phyloP scores from a whole-genome alignment of 169 alveolate species.

The Cytauxzoon felis region DNA sequence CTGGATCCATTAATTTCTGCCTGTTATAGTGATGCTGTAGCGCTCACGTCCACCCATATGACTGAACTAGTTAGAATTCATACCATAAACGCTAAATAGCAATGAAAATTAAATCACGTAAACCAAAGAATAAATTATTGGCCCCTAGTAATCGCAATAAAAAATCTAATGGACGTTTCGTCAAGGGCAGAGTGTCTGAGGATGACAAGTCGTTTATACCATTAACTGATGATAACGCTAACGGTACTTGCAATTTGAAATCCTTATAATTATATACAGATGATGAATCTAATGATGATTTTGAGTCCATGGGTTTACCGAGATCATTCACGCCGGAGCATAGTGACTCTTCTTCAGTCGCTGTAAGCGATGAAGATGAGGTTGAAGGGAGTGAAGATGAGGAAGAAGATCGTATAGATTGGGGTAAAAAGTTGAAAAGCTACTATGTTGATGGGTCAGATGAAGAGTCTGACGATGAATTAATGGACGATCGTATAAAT shows the following conservation, averaged over 20 bases:
- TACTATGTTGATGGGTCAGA: slow-evolving; percentile 64
- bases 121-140: too few relatives aligned
- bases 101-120: too few relatives aligned
- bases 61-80: too few relatives aligned
- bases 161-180: not conserved
- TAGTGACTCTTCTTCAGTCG: slow-evolving; percentile 24
- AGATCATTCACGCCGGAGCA: slow-evolving; percentile 18
- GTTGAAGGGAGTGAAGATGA: slow-evolving; percentile 34
- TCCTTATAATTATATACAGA: not conserved
- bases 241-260: not conserved
- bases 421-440: slow-evolving; percentile 63
- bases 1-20: too few relatives aligned
- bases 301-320: slow-evolving; percentile 49
- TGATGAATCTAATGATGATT: slow-evolving; percentile 37
- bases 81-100: too few relatives aligned
- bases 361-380: slow-evolving; percentile 33
- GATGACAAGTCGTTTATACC: slow-evolving; percentile 41
- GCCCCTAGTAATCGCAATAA: too few relatives aligned
- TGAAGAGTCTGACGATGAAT: slow-evolving; percentile 54
- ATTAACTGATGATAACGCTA: too few relatives aligned
- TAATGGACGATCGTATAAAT: slow-evolving; percentile 56
- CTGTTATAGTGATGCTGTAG: too few relatives aligned
- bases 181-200: not conserved
- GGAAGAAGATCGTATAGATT: slow-evolving; percentile 36
- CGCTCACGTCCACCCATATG: too few relatives aligned